Evolutionary conservation across 2,329 filamentous ascomycete species (phyloP), one percentile per base, ranked within the genome.

Genomic region (Orbilia javanica): DNA sequence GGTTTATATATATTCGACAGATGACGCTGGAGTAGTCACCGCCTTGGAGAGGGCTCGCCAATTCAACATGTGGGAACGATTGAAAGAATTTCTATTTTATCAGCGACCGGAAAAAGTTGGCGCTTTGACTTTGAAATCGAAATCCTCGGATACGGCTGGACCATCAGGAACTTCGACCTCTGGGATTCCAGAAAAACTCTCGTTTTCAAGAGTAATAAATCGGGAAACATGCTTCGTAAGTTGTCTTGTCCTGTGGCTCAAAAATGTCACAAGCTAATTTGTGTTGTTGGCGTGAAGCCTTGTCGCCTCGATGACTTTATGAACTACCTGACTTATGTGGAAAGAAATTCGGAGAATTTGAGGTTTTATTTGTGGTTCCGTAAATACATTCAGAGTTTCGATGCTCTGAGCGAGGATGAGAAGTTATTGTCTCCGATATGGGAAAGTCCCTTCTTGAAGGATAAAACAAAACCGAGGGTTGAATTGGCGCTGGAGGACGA

Each of bases 291-390:
- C 15, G 8, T 1, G 5, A 18, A 94, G 93, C 93, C 93, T 69
- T 91, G 92, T 84, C 94, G 92, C 1, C 85, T 90, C 36, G 89
- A 91, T 53, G 92, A 96, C 83, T 95, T 96, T 83, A 93, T 95
- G 91, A 92, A 94, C 84, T 95, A 94, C 81, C 88, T 95, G 79
- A 87, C 92, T 76, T 94, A 95, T 83, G 89, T 95, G 75, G 92
- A 95, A 84, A 88, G 91, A 79, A 87, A 90, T 25, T 92, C 92
- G 65, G 93, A 96, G 85, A 95, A 95, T 82, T 86, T 96, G 18
- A 92, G 95, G 83, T 94, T 94, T 83, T 90, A 87, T 82, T 86
- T 91, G 3, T 91, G 89, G 89, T 89, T 88, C 82, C 88, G 86
- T 68, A 88, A 90, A 83, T 92, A 91, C 81, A 84, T 86, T 71